Conservation (phyloP, 805 yeast genomes). For the Ogataea parapolymorpha region DNA sequence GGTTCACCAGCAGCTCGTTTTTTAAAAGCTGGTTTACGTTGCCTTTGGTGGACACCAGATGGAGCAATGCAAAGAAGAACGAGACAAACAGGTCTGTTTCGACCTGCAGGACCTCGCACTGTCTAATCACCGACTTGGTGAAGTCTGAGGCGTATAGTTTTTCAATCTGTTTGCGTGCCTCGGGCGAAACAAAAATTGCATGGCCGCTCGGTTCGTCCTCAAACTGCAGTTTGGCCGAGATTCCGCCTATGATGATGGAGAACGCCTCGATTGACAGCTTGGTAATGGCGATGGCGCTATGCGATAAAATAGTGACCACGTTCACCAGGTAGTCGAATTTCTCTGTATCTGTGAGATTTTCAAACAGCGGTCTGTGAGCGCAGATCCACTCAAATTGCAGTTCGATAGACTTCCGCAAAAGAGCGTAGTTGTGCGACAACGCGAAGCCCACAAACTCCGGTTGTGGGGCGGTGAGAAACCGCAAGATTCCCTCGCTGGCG, state of each 20-base stretch:
- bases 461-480: conserved; percentile 8
- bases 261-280: conserved; percentile 14
- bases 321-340: conserved; percentile 16
- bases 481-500: conserved; percentile 4
- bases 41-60: conserved; percentile 17
- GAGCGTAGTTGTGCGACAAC: neutral
- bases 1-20: conserved; percentile 20
- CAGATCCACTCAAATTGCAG: conserved; percentile 14
- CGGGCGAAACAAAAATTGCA: conserved; percentile 4
- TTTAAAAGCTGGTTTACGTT: conserved; percentile 17
- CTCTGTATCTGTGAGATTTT: neutral
- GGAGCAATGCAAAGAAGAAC: conserved; percentile 19
- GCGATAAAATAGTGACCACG: conserved; percentile 11
- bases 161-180: conserved; percentile 7
- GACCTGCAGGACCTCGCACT: conserved; percentile 7
- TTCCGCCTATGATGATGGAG: conserved; percentile 15
- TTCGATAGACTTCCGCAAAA: neutral
- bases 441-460: conserved; percentile 7
- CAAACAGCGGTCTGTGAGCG: conserved; percentile 1
- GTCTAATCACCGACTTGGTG: conserved; percentile 10
- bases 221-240: conserved; percentile 18
- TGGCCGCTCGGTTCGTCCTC: conserved; percentile 5
- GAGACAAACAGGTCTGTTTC: conserved; percentile 15
- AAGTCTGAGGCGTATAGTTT: conserved; percentile 17
- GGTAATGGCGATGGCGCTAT: conserved; percentile 6